Base-by-base conservation (phyloP, 1,284 basidiomycete genomes). In the Rhodotorula sp. region DNA sequence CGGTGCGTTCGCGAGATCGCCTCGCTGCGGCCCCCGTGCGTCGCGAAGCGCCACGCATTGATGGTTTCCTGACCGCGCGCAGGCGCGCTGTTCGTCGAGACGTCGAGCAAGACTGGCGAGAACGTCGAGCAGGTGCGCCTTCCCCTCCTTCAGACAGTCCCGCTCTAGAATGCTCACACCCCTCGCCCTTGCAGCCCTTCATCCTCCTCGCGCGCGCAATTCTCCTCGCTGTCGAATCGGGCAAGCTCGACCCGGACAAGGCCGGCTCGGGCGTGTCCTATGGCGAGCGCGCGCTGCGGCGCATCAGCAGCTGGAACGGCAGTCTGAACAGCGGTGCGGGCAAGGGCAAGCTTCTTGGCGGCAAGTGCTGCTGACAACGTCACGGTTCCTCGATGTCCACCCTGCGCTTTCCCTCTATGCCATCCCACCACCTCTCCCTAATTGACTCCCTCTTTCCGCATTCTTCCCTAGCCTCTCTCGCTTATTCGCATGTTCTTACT, bases 221-320 rank as follows among this genome's bases (percentile, higher is more conserved):
- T 75, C 85, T 99, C 39, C 86, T 94, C n/a, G 88, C 92, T 9
- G 95, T 99, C 79, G 95, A 98, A 81, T 90, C 90, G 19, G 96
- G 96, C 25, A 85, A 86, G 27, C 85, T 98, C 54, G 94, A 98
- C 82, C 96, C 96, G 36, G 94, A 97, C 82, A 90, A 91, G 79
- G 88, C 91, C 25, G 94, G 93, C 0, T 93, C 91, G 68, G 96
- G 96, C 48, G 93, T 99, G 51, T 94, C 91, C 78, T 99, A 97
- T 80, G 97, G 96, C 21, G 96, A 98, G 82, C 87, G 96, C 66
- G 91, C 92, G 22, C 84, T 97, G 55, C 87, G 92, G 67, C 86
- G 92, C 78, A 91, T 94, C 51, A 91, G 89, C 76, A 91, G 90
- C 64, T 78, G 69, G 69, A 69, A 65, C 32, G 66, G 66, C 12